Evolutionary conservation across 805 yeast genomes (phyloP).

Genomic region (Metschnikowia gelsemii): DNA sequence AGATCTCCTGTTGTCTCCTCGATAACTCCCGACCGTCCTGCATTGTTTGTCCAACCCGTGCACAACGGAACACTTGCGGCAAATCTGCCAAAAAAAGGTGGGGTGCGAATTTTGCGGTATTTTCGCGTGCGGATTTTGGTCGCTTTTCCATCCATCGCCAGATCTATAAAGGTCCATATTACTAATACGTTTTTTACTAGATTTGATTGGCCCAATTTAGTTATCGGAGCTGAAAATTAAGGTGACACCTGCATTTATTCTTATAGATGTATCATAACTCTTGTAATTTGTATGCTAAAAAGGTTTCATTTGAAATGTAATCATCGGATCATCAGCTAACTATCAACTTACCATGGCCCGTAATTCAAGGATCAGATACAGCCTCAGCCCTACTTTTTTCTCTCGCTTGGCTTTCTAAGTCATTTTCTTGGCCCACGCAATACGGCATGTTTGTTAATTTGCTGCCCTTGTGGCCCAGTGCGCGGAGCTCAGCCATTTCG

Average conservation of each 20-base stretch:
- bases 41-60: not conserved
- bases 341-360: no score
- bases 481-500: no score
- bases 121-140: not conserved
- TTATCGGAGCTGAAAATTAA: not conserved
- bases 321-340: no score
- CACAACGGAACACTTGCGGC: slow-evolving; percentile 1
- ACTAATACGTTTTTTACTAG: not conserved
- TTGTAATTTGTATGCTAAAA: no score
- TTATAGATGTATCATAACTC: no score
- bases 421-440: no score
- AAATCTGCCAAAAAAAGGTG: slow-evolving; percentile 4
- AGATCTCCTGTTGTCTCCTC: not conserved
- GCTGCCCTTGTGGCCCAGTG: no score
- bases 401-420: no score
- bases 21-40: not conserved
- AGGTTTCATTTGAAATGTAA: no score
- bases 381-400: no score
- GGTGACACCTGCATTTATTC: not conserved
- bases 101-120: slow-evolving; percentile 4
- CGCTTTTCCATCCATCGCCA: not conserved
- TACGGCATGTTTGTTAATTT: no score
- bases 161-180: not conserved
- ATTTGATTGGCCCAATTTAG: not conserved
- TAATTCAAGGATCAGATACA: no score